Conservation (phyloP, 345 rosid species). For the Brassica incana region DNA sequence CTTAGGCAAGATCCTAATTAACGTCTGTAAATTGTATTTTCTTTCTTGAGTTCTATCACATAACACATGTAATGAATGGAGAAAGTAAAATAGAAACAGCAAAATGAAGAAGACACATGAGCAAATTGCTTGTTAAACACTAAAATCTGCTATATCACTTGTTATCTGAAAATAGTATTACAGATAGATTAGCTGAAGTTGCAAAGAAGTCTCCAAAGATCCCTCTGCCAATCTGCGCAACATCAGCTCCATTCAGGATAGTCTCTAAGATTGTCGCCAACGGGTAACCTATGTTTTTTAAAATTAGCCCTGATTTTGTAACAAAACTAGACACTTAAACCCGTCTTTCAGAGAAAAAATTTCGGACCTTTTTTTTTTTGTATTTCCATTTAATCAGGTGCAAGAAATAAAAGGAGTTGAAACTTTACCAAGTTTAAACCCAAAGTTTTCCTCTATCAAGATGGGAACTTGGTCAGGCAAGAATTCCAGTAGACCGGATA, state of each 20-base stretch:
- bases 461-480: conserved; percentile 43
- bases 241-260: conserved; percentile 36
- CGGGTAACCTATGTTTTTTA: conserved; percentile 36
- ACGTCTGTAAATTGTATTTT: conserved; percentile 47
- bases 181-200: conserved; percentile 39
- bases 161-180: conserved; percentile 28
- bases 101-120: background rate
- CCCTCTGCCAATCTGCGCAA: conserved; percentile 25
- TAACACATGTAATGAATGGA: background rate
- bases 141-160: background rate
- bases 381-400: background rate
- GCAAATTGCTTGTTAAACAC: background rate
- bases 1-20: conserved; percentile 54
- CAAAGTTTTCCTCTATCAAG: conserved; percentile 38
- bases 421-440: conserved; percentile 44
- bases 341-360: background rate
- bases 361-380: background rate
- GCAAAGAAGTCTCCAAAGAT: conserved; percentile 35
- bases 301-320: background rate
- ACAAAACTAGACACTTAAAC: background rate
- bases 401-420: background rate
- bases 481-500: conserved; percentile 43
- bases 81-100: background rate
- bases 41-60: background rate
- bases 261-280: conserved; percentile 35